phyloP scores from a whole-genome alignment of 768 basidiomycete genomes.

The Trametes meyenii region DNA sequence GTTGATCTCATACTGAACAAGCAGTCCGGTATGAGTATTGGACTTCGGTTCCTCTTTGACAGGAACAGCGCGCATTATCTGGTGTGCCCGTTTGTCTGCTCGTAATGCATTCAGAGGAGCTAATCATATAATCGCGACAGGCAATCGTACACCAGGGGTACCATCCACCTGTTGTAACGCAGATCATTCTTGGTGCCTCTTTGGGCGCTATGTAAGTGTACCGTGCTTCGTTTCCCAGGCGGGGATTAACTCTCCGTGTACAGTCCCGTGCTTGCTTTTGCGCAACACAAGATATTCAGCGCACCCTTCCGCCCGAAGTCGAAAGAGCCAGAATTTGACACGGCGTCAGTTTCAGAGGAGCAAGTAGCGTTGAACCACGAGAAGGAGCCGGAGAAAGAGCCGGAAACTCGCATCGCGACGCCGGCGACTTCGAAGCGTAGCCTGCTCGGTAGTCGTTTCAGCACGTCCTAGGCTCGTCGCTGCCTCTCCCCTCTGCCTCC shows the following conservation, averaged over 20 bases:
- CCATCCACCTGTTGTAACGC: slow-evolving; percentile 50
- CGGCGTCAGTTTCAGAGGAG: slow-evolving; percentile 5
- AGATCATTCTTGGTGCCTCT: slow-evolving; percentile 55
- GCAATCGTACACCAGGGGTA: slow-evolving; percentile 53
- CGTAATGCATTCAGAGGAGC: background rate
- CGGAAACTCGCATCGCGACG: background rate
- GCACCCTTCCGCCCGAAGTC: slow-evolving; percentile 45
- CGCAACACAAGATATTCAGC: slow-evolving; percentile 56
- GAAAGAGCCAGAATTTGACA: slow-evolving; percentile 1
- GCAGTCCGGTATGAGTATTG: slow-evolving; percentile 65
- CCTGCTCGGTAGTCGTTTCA: slow-evolving; percentile 20
- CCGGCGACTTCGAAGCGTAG: background rate
- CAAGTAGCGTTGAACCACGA: slow-evolving; percentile 3
- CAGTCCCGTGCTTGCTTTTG: slow-evolving; percentile 56
- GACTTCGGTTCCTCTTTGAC: slow-evolving; percentile 65
- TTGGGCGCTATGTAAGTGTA: slow-evolving; percentile 57
- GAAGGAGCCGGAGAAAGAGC: background rate
- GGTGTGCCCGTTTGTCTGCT: slow-evolving; percentile 38
- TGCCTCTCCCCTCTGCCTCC: background rate
- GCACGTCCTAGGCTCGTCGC: background rate
- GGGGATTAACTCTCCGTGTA: background rate
- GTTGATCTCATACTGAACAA: slow-evolving; percentile 58
- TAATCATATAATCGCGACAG: slow-evolving; percentile 33
- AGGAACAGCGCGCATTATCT: slow-evolving; percentile 58
- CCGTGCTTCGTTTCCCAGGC: background rate